These are phyloP conservation scores for Rhinocladiella similis DNA, from an alignment of 2,329 filamentous ascomycete genomes.

Conservation along the genomic window DNA sequence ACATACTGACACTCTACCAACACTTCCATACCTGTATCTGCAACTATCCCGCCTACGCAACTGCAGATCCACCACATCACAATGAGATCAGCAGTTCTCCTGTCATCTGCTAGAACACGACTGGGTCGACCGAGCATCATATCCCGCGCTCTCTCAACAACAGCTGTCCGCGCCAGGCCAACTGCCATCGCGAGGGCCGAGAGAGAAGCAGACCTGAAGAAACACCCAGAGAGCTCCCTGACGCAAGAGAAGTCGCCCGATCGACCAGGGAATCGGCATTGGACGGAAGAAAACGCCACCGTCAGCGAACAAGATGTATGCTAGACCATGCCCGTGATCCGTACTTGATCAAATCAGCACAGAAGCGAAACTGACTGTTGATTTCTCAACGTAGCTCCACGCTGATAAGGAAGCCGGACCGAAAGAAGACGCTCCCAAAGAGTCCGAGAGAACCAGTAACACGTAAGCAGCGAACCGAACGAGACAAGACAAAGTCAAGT, in stretches of 20 bases:
- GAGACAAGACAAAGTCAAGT: not conserved
- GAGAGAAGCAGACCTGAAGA: constrained; percentile 15
- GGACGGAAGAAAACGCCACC: constrained; percentile 22
- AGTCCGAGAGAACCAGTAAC: too few species aligned
- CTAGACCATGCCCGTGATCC: not conserved
- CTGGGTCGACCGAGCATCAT: not conserved
- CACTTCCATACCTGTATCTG: too few species aligned
- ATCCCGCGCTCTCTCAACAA: not conserved
- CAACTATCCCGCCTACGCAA: too few species aligned
- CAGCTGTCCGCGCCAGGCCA: constrained; percentile 2
- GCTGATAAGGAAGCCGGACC: not conserved
- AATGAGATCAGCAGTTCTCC: not conserved
- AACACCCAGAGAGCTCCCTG: constrained; percentile 15
- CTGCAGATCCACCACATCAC: not conserved
- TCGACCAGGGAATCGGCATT: constrained; percentile 17
- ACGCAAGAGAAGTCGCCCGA: constrained; percentile 23
- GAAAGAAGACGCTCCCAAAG: not conserved
- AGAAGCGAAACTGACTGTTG: too few species aligned
- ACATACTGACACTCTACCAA: too few species aligned
- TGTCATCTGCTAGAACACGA: not conserved
- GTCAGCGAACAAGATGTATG: constrained; percentile 23
- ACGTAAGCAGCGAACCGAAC: too few species aligned
- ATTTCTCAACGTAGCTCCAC: not conserved
- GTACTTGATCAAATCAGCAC: too few species aligned
- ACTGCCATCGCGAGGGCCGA: constrained; percentile 21